These are phyloP conservation scores for Fusarium ambrosium DNA, from an alignment of 2,329 filamentous ascomycete genomes.

Conservation along the genomic window DNA sequence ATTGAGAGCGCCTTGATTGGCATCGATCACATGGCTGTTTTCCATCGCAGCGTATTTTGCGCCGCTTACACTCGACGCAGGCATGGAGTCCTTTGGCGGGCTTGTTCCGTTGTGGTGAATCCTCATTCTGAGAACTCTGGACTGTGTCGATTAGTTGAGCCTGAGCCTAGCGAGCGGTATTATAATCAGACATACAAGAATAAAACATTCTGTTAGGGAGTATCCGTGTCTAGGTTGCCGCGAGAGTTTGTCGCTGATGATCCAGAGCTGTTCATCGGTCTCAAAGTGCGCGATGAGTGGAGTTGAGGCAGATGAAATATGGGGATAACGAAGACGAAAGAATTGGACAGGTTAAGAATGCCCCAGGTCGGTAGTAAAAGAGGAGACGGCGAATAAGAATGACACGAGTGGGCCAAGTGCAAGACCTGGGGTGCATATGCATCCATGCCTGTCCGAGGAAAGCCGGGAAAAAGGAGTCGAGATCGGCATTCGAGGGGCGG, in stretches of 20 bases:
- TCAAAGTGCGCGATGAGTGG: background rate
- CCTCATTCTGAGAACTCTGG: background rate
- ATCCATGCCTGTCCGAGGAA: background rate
- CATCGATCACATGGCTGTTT: background rate
- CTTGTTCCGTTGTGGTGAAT: background rate
- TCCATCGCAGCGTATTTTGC: background rate
- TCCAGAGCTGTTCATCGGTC: background rate
- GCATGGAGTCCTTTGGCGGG: background rate
- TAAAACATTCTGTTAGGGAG: background rate
- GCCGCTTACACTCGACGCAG: background rate
- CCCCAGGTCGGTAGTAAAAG: background rate
- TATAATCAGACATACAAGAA: background rate
- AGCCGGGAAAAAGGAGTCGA: background rate
- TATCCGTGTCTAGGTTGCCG: background rate
- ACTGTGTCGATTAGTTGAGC: background rate
- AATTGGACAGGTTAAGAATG: background rate
- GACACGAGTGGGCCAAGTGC: background rate
- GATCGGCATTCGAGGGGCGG: background rate
- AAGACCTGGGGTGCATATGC: background rate
- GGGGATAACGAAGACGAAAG: background rate
- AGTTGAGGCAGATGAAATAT: background rate
- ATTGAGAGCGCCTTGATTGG: background rate
- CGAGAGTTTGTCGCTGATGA: background rate
- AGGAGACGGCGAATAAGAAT: background rate
- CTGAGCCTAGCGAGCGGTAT: background rate